Evolutionary conservation across 352 stramenopile species (phyloP).

Genomic region (Aphanomyces cochlioides): DNA sequence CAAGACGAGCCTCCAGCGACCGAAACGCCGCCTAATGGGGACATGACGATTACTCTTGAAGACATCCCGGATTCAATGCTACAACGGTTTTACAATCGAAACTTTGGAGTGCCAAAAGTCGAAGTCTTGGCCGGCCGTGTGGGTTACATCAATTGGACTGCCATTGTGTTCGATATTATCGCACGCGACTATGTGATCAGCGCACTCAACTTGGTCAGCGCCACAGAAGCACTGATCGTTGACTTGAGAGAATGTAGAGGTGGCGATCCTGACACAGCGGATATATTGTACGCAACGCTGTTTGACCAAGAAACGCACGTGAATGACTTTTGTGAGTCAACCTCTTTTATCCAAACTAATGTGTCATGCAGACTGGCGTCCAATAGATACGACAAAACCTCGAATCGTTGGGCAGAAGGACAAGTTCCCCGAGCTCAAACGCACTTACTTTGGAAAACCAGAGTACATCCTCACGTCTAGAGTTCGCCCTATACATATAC

Average conservation of each 20-base stretch:
- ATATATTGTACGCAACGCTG: not conserved
- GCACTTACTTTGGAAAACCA: not conserved
- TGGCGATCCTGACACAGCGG: not conserved
- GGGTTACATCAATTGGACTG: not conserved
- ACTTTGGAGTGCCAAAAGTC: not conserved
- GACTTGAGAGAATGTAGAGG: not conserved
- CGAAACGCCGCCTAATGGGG: not conserved
- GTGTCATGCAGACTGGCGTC: not conserved
- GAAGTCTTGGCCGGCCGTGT: slow-evolving; percentile 1
- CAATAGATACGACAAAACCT: not conserved
- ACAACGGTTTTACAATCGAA: not conserved
- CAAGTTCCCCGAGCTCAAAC: not conserved
- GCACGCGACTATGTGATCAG: not conserved
- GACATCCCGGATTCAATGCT: not conserved
- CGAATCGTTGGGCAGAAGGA: not conserved
- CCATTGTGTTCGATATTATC: not conserved
- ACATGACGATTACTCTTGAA: not conserved
- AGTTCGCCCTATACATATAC: no score
- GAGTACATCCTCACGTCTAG: not conserved
- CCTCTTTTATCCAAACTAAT: not conserved
- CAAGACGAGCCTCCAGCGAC: not conserved
- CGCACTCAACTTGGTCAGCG: not conserved
- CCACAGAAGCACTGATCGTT: slow-evolving; percentile 2
- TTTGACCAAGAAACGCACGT: slow-evolving; percentile 4
- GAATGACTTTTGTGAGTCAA: not conserved